Evolutionary conservation across 257 asterid species (phyloP).

Genomic region (Leptodermis oblonga): DNA sequence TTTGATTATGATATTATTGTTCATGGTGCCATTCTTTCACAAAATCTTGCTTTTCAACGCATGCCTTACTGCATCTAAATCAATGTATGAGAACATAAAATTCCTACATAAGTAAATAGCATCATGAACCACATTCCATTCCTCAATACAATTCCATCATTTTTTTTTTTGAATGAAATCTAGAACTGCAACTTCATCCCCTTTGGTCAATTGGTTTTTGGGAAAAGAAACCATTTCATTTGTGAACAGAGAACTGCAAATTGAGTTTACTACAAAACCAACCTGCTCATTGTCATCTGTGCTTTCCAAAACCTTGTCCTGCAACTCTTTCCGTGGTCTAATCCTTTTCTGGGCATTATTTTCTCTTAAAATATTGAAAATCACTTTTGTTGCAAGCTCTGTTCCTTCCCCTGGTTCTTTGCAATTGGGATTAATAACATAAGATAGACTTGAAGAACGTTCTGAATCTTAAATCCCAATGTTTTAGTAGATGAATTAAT

Average conservation of each 20-base stretch:
- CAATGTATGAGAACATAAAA: slow-evolving; percentile 38
- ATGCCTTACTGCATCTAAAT: slow-evolving; percentile 16
- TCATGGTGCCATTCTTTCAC: slow-evolving; percentile 47
- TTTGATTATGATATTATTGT: slow-evolving; percentile 15
- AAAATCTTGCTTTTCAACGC: slow-evolving; percentile 43
- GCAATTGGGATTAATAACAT: slow-evolving; percentile 16
- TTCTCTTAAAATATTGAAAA: slow-evolving; percentile 20
- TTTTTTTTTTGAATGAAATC: slow-evolving; percentile 15
- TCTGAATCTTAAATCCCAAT: slow-evolving; percentile 47
- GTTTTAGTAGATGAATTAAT: slow-evolving; percentile 39
- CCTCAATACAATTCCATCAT: slow-evolving; percentile 9
- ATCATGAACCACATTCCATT: slow-evolving; percentile 31
- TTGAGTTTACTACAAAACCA: slow-evolving; percentile 31
- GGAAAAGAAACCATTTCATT: slow-evolving; percentile 26
- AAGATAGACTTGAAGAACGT: slow-evolving; percentile 12
- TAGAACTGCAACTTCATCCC: no score
- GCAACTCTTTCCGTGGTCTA: slow-evolving; percentile 31
- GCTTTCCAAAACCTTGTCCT: slow-evolving; percentile 25
- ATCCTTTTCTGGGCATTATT: slow-evolving; percentile 7
- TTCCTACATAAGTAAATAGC: slow-evolving; percentile 42
- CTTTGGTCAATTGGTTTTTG: slow-evolving; percentile 22
- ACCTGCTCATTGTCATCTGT: slow-evolving; percentile 24
- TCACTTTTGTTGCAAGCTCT: slow-evolving; percentile 26
- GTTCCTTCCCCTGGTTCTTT: slow-evolving; percentile 27
- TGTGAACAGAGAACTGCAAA: slow-evolving; percentile 19